A percentile compares a stretch with the other conserved stretches of the same genome.
Conservation (phyloP, 2,329 filamentous ascomycete genomes). For the Metarhizium sp. region DNA sequence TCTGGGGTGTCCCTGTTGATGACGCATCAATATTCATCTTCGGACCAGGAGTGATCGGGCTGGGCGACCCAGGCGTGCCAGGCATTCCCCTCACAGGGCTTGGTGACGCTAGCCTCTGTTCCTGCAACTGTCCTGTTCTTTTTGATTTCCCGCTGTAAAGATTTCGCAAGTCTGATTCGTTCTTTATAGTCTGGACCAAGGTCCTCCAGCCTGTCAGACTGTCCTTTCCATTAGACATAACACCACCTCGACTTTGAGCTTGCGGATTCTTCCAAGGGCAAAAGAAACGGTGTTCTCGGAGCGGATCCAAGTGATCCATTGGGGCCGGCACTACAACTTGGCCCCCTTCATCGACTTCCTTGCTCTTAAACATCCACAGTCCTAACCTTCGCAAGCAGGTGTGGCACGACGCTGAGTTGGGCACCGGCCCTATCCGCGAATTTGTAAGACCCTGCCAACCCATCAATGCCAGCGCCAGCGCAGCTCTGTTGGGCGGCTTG, state of each 20-base stretch:
- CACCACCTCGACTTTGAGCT: conserved; percentile 41
- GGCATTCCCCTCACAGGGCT: background rate
- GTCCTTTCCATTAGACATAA: conserved; percentile 23
- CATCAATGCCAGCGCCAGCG: conserved; percentile 59
- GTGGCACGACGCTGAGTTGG: conserved; percentile 69
- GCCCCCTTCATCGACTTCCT: conserved; percentile 47
- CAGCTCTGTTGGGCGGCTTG: conserved; percentile 44
- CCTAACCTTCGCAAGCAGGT: conserved; percentile 84
- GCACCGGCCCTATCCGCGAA: conserved; percentile 46
- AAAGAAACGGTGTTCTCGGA: conserved; percentile 70
- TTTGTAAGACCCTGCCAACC: conserved; percentile 65
- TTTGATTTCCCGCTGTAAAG: conserved; percentile 22
- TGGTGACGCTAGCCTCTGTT: background rate
- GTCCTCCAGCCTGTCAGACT: conserved; percentile 45
- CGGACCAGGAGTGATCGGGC: conserved; percentile 7
- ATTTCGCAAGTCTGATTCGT: conserved; percentile 44
- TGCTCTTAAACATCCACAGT: conserved; percentile 87
- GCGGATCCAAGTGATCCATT: conserved; percentile 58
- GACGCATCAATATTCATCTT: conserved; percentile 4
- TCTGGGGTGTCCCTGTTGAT: conserved; percentile 4
- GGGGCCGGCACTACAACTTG: conserved; percentile 48
- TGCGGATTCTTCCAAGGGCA: conserved; percentile 67
- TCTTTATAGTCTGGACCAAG: conserved; percentile 44
- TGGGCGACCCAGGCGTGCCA: conserved; percentile 8
- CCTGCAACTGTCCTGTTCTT: conserved; percentile 12